Evolutionary conservation across 2,329 filamentous ascomycete species (phyloP).

Genomic region (Fusarium tricinctum): DNA sequence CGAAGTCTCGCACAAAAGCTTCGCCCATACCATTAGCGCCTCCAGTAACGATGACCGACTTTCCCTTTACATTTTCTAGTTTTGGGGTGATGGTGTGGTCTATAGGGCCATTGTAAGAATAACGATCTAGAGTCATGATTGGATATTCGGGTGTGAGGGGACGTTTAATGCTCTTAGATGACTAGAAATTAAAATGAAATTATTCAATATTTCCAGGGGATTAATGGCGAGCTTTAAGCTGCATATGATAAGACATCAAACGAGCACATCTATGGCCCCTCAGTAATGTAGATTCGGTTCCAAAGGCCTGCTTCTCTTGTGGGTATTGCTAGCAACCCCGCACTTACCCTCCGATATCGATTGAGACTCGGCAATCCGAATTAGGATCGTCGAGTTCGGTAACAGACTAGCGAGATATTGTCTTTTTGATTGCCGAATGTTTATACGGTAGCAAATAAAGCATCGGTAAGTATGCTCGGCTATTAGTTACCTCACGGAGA

Average conservation of each 20-base stretch:
- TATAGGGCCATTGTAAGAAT: conserved; percentile 40
- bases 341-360: no score
- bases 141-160: background rate
- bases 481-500: no score
- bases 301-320: no score
- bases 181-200: background rate
- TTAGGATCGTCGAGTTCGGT: no score
- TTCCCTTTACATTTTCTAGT: conserved; percentile 53
- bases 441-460: no score
- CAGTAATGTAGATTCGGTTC: no score
- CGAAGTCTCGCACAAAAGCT: conserved; percentile 54
- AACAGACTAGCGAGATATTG: no score
- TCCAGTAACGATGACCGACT: conserved; percentile 64
- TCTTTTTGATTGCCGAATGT: no score
- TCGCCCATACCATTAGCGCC: conserved; percentile 61
- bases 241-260: background rate
- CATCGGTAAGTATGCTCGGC: no score
- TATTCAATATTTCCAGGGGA: background rate
- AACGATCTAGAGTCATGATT: conserved; percentile 33
- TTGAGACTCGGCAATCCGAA: no score
- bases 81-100: conserved; percentile 29
- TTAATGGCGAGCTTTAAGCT: background rate
- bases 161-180: background rate
- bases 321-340: no score
- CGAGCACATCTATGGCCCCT: no score